These are phyloP conservation scores for Blastocystis hominis DNA, from an alignment of 352 stramenopile genomes.

Conservation along the genomic window DNA sequence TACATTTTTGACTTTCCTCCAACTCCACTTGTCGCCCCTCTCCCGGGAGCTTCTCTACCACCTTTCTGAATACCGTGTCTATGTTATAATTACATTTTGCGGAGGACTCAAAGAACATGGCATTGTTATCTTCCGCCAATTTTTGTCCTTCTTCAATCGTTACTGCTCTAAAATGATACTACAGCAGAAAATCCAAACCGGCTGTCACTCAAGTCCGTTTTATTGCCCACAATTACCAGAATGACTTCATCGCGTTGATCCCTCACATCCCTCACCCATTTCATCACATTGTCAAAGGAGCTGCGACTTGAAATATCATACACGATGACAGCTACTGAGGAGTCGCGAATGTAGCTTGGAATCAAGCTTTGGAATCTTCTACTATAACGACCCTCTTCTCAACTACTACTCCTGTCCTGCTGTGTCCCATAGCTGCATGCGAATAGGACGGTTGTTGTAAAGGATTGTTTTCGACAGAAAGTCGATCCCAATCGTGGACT, in stretches of 20 bases:
- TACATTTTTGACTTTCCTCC: slow-evolving; percentile 21
- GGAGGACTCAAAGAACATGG: slow-evolving; percentile 98
- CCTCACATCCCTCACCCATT: slow-evolving; percentile 97
- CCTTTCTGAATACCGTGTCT: slow-evolving; percentile 94
- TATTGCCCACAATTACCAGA: slow-evolving; percentile 98
- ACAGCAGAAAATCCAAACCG: slow-evolving; percentile 61
- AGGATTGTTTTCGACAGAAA: slow-evolving; percentile 55
- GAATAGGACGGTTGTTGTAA: background rate
- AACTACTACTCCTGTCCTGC: slow-evolving; percentile 47
- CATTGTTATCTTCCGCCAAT: slow-evolving; percentile 87
- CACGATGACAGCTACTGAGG: slow-evolving; percentile 21
- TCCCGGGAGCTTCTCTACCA: slow-evolving; percentile 87
- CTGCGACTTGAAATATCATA: slow-evolving; percentile 65
- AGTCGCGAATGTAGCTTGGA: slow-evolving; percentile 57
- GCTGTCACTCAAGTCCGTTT: slow-evolving; percentile 94
- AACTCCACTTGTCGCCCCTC: background rate
- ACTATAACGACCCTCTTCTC: background rate
- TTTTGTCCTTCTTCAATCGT: slow-evolving; percentile 92
- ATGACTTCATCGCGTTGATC: slow-evolving; percentile 93
- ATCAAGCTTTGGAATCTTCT: slow-evolving; percentile 53
- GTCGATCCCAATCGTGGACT: slow-evolving; percentile 57
- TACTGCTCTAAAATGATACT: slow-evolving; percentile 69
- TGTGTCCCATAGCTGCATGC: slow-evolving; percentile 53
- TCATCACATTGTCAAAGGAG: slow-evolving; percentile 93
- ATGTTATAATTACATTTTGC: slow-evolving; percentile 85